Evolutionary conservation across 768 basidiomycete species (phyloP), one percentile per base, ranked within the genome.

Genomic region (Macrolepiota albuminosa): DNA sequence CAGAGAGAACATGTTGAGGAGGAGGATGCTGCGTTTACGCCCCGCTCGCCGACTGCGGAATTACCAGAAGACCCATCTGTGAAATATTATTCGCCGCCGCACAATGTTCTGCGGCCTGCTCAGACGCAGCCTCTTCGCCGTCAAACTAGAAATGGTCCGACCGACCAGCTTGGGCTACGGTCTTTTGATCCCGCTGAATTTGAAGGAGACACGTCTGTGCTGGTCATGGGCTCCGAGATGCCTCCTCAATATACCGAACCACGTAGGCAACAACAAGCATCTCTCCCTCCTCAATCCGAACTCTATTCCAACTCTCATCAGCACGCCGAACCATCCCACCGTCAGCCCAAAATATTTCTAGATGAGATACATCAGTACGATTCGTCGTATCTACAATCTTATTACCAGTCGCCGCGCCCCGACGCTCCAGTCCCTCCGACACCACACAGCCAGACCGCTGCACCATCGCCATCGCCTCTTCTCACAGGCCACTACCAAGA

Each of bases 371-470:
- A 84, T 13, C 78, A 78, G 62, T 81, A 87, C 47, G 85, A 88
- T 64, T 75, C 85, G 0, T 80, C 82, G 14, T 88, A 86, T 69
- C 75, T 88, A 42, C 84, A 84, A 57, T 69, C 80, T 0, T 88
- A 86, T 66, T 74, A 84, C 24, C 81, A 78, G 31, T 80, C 84
- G 1, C 76, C 81, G 3, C 84, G 90, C 0, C 89, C 88, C 0
- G 83, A 85, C 59, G 90, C 88, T 0, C 91, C 91, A 18, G 80
- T 91, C 43, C 90, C 91, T 0, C 89, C 91, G 0, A 92, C 91
- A 0, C 90, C 89, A 3, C 87, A 88, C 57, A 86, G 82, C 52
- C 86, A 88, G 59, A 88, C 88, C 0, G 82, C 86, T 8, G 87
- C 88, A 1, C 87, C 88, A 0, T 86, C 88, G 0, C 90, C 88